A percentile compares a stretch with the other conserved stretches of the same genome.
Evolutionary conservation across 192 early-diverging fungal genomes (phyloP).

Genomic region (Coemansia sp.): DNA sequence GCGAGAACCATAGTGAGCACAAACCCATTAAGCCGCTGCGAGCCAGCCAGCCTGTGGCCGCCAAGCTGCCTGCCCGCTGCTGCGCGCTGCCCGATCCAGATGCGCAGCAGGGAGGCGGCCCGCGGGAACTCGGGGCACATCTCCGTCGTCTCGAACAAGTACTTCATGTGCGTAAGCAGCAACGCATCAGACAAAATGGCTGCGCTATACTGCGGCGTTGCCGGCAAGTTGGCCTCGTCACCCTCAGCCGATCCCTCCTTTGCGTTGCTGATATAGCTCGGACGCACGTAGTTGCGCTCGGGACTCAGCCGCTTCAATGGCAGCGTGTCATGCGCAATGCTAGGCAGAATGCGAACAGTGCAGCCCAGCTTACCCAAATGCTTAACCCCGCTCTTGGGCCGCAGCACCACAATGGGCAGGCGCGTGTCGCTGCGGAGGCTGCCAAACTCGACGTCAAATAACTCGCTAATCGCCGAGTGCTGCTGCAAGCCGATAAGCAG

Average conservation of each 20-base stretch:
- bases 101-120: constrained; percentile 73
- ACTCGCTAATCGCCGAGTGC: constrained; percentile 49
- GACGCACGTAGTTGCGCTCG: constrained; percentile 77
- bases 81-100: constrained; percentile 81
- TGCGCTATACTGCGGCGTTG: constrained; percentile 92
- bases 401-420: constrained; percentile 62
- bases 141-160: constrained; percentile 72
- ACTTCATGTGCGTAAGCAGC: constrained; percentile 72
- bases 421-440: constrained; percentile 61
- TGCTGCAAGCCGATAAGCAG: constrained; percentile 47
- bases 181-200: constrained; percentile 74
- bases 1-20: constrained; percentile 84
- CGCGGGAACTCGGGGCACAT: constrained; percentile 75
- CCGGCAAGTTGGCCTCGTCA: constrained; percentile 16
- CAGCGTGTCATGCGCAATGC: constrained; percentile 64
- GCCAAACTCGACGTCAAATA: constrained; percentile 55
- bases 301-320: constrained; percentile 71
- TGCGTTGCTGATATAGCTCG: constrained; percentile 27
- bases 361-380: constrained; percentile 9
- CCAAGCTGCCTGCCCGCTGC: constrained; percentile 31
- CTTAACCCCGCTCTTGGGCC: constrained; percentile 35
- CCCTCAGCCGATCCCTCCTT: neutral
- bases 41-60: constrained; percentile 6
- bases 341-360: constrained; percentile 79
- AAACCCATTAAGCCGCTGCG: constrained; percentile 68